Percentiles rank a stretch among this genome's conserved stretches.
Evolutionary conservation across 805 yeast genomes (phyloP).

Genomic region (Metschnikowia corniflorae): DNA sequence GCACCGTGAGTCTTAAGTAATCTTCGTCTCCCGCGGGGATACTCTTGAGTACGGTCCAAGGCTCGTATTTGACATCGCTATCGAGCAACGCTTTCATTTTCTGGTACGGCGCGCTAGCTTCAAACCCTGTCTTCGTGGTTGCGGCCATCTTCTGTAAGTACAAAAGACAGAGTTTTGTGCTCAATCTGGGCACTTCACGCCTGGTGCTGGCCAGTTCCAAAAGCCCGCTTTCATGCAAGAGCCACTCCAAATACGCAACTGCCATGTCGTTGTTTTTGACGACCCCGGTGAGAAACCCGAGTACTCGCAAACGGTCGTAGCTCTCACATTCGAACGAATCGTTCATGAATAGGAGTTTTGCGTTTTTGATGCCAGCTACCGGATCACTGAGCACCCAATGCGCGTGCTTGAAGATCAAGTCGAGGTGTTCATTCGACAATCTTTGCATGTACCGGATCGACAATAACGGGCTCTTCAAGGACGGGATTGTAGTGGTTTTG

Average conservation of each 20-base stretch:
- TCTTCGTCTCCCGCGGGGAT: slow-evolving; percentile 32
- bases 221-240: slow-evolving; percentile 34
- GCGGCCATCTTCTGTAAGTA: slow-evolving; percentile 28
- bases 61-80: slow-evolving; percentile 32
- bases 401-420: slow-evolving; percentile 55
- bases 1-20: slow-evolving; percentile 47
- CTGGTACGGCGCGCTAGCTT: slow-evolving; percentile 20
- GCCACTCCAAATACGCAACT: slow-evolving; percentile 46
- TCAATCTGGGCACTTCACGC: slow-evolving; percentile 24
- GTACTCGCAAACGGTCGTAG: slow-evolving; percentile 51
- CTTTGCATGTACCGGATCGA: slow-evolving; percentile 58
- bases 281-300: slow-evolving; percentile 43
- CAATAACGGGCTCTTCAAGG: slow-evolving; percentile 37
- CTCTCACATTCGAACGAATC: slow-evolving; percentile 59
- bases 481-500: slow-evolving; percentile 21
- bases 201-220: slow-evolving; percentile 15
- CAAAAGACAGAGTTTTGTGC: slow-evolving; percentile 33
- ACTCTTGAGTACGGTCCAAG: slow-evolving; percentile 32
- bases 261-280: slow-evolving; percentile 23
- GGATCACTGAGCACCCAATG: slow-evolving; percentile 45
- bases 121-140: slow-evolving; percentile 11
- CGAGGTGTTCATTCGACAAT: slow-evolving; percentile 46
- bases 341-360: slow-evolving; percentile 56
- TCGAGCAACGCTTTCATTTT: slow-evolving; percentile 34
- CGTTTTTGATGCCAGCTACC: slow-evolving; percentile 16